Conservation (phyloP, 495 filamentous ascomycete species). For the Extremus antarcticus region DNA sequence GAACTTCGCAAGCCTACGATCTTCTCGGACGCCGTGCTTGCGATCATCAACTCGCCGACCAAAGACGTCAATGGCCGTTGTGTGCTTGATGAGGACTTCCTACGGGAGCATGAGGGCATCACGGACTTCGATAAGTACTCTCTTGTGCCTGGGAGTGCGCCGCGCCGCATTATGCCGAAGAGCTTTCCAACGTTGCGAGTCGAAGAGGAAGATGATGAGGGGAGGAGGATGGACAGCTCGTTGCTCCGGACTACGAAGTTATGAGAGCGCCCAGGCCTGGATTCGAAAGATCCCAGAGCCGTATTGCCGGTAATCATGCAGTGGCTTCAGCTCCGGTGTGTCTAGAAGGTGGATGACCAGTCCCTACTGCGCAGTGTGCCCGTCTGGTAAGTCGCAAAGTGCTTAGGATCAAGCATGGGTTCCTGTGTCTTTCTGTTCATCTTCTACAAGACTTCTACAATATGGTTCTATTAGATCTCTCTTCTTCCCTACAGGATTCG, state of each 20-base stretch:
- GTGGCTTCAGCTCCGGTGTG: too few relatives aligned
- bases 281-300: background rate
- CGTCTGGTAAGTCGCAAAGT: too few relatives aligned
- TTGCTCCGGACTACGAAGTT: slow-evolving; percentile 27
- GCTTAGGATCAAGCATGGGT: too few relatives aligned
- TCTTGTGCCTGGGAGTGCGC: slow-evolving; percentile 50
- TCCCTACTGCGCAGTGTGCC: too few relatives aligned
- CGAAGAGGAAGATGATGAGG: slow-evolving; percentile 74
- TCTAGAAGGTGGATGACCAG: too few relatives aligned
- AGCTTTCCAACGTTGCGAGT: slow-evolving; percentile 61
- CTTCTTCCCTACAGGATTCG: too few relatives aligned
- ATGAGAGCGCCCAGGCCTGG: slow-evolving; percentile 13
- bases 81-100: slow-evolving; percentile 73
- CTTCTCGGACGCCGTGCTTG: slow-evolving; percentile 70
- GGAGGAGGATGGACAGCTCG: slow-evolving; percentile 56
- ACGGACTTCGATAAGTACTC: slow-evolving; percentile 66
- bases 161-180: slow-evolving; percentile 69
- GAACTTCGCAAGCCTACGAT: slow-evolving; percentile 62
- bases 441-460: too few relatives aligned
- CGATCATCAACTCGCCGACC: slow-evolving; percentile 54
- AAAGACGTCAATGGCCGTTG: slow-evolving; percentile 57
- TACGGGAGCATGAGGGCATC: slow-evolving; percentile 51
- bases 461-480: too few relatives aligned
- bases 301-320: background rate
- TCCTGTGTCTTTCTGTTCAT: too few relatives aligned